These are phyloP conservation scores for Vitis hybrid DNA, from an alignment of 177 flowering plant species.

Conservation along the genomic window DNA sequence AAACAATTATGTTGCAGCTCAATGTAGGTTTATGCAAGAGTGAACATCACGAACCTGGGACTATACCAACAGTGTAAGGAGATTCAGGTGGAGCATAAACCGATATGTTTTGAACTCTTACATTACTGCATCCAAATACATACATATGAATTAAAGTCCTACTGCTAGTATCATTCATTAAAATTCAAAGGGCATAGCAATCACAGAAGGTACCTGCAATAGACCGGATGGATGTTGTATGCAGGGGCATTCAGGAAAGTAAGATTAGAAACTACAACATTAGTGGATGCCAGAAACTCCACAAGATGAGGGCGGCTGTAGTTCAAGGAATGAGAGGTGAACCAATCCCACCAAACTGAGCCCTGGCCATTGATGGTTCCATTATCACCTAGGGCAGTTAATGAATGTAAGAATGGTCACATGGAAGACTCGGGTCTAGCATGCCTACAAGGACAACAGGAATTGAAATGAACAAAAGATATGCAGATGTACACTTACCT, in stretches of 20 bases:
- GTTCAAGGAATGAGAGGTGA: constrained; percentile 55
- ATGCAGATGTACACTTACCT: constrained; percentile 32
- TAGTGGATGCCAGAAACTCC: constrained; percentile 53
- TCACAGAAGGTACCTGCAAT: constrained; percentile 33
- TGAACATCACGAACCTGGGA: constrained; percentile 40
- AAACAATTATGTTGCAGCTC: no score
- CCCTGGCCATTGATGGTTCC: constrained; percentile 97
- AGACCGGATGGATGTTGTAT: constrained; percentile 50
- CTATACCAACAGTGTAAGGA: constrained; percentile 46
- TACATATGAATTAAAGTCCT: neutral
- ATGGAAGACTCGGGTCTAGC: neutral
- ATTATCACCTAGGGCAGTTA: constrained; percentile 64
- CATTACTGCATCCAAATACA: constrained; percentile 27
- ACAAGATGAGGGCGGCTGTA: constrained; percentile 92
- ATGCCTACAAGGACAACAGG: neutral
- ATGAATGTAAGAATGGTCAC: neutral
- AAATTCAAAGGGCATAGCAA: neutral
- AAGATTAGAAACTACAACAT: constrained; percentile 71
- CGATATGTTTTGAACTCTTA: constrained; percentile 37
- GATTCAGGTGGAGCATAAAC: constrained; percentile 35
- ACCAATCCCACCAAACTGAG: constrained; percentile 87
- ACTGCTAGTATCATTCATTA: neutral
- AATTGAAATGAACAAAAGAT: neutral
- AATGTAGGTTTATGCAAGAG: no score
- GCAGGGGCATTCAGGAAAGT: constrained; percentile 66